Base-by-base conservation (phyloP, 495 filamentous ascomycete species). In the Trichoderma erinaceum region DNA sequence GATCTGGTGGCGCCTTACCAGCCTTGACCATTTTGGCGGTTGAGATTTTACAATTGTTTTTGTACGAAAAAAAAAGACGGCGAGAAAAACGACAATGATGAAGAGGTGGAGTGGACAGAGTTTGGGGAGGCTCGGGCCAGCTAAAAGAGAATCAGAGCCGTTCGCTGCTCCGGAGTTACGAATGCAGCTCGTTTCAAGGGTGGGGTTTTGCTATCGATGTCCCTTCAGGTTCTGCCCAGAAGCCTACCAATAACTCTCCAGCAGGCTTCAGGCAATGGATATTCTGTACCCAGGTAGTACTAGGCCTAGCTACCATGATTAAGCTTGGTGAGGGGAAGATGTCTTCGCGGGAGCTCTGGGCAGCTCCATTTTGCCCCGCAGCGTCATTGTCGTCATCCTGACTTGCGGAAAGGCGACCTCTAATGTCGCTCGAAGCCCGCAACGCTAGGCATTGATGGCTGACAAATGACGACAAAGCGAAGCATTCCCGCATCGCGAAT, bases 21-120 rank as follows among this genome's bases (percentile, higher is more conserved):
- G 92, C 92, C 85, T 95, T 96, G 82, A 95, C 92, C 92, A 96
- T 96, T 86, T 85, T 94, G 70, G 72, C 75, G 78, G 73, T 70
- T 66, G 35, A 5, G 71, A 70, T 66, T 66, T 71, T 72, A 71
- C 67, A 27, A 64, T 13, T 63, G 63, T 43, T 27, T 25, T 23
- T 61, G 10, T 13, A 48, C 44, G 44, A n/a, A 35, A 61, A 29
- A 29, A 61, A 61, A 13, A 25, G 27, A 21, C 16, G 21, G 56
- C 23, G 27, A 32, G 23, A 27, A 23, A 23, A 29, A 61, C 35
- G 56, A 18, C 56, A 25, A 61, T 61, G 56, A 61, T 61, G 56
- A 32, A 61, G 56, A 61, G 56, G 56, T 61, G 56, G 56, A 61
- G 56, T 35, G 56, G 56, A 61, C 23, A 61, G 56, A 61, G 56